Conservation (phyloP, 257 asterid genomes). For the Solanum peruvianum region DNA sequence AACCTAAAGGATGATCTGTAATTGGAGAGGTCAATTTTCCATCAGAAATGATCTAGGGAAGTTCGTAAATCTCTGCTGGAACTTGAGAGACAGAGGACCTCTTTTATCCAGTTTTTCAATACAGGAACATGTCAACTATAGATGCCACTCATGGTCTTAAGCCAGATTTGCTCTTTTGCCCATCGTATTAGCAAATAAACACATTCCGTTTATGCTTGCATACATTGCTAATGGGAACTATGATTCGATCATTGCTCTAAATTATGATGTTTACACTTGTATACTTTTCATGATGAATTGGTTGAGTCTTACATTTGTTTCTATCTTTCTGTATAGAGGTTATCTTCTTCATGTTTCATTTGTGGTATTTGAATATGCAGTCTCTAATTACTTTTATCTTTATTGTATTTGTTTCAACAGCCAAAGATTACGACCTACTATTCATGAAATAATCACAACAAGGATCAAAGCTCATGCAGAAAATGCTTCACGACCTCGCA, state of each 20-base stretch:
- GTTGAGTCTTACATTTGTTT: neutral
- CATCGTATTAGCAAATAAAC: neutral
- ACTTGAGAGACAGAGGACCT: neutral
- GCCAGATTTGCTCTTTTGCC: neutral
- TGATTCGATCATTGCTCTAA: neutral
- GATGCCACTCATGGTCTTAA: neutral
- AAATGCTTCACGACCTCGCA: constrained; percentile 46
- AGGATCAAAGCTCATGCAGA: constrained; percentile 82
- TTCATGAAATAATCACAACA: constrained; percentile 75
- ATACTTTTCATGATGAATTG: neutral
- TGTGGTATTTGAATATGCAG: neutral
- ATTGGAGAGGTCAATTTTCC: neutral
- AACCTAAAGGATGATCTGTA: neutral
- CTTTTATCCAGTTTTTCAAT: neutral
- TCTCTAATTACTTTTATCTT: neutral
- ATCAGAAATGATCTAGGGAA: neutral
- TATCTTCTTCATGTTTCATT: neutral
- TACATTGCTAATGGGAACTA: neutral
- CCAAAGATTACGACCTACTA: constrained; percentile 87
- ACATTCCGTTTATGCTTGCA: neutral
- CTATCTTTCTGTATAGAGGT: neutral
- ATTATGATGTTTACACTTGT: neutral
- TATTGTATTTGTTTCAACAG: constrained; percentile 24
- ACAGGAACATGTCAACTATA: neutral
- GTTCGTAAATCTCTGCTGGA: neutral